A percentile compares a stretch with the other conserved stretches of the same genome.
Evolutionary conservation across 148 eudicot species (phyloP).

Genomic region (Vaccinium darrowii): DNA sequence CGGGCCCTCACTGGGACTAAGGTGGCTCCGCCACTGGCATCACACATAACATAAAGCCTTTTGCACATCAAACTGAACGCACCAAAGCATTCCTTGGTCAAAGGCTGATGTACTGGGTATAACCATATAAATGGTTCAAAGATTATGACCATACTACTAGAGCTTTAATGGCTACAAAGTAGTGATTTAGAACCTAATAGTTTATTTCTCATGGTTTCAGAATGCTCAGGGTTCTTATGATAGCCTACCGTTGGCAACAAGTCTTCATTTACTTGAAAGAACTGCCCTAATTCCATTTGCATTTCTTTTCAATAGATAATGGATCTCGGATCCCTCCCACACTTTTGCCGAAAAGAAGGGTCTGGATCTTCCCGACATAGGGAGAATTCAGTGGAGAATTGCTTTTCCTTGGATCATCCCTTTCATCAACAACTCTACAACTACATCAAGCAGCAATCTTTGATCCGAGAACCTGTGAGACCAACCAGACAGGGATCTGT

Average conservation of each 20-base stretch:
- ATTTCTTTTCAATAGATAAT: conserved; percentile 26
- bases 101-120: not conserved
- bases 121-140: not conserved
- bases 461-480: conserved; percentile 19
- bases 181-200: not conserved
- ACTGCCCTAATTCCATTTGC: not conserved
- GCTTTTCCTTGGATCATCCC: conserved; percentile 49
- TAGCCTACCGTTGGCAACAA: not conserved
- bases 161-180: not conserved
- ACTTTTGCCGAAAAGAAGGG: conserved; percentile 35
- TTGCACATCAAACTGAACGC: not conserved
- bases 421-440: conserved; percentile 54
- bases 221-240: not conserved
- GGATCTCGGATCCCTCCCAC: conserved; percentile 38
- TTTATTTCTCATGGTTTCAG: not conserved
- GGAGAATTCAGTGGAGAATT: conserved; percentile 24
- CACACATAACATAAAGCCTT: not conserved
- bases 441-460: conserved; percentile 47
- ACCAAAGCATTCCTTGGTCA: not conserved
- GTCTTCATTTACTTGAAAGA: not conserved
- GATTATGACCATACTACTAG: not conserved
- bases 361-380: conserved; percentile 40
- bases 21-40: no score
- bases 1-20: no score
- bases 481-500: conserved; percentile 51